These are phyloP conservation scores for Arthromyces matolae DNA, from an alignment of 768 basidiomycete species.

Conservation along the genomic window DNA sequence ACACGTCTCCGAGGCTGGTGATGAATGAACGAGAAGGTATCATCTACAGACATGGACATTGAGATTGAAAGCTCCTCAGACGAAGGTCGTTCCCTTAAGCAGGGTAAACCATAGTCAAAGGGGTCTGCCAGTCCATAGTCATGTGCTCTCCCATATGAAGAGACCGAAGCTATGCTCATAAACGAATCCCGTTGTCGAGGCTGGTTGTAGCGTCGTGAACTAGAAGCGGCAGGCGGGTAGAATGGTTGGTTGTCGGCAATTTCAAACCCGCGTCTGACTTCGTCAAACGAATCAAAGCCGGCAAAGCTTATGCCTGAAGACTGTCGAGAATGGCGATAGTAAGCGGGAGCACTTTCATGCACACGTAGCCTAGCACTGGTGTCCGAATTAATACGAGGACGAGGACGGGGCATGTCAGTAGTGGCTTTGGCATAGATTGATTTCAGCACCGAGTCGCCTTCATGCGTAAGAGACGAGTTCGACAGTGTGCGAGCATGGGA, in stretches of 20 bases:
- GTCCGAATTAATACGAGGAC: conserved; percentile 41
- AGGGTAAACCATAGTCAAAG: conserved; percentile 65
- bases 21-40: conserved; percentile 65
- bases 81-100: conserved; percentile 49
- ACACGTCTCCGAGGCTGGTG: conserved; percentile 45
- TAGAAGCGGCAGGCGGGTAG: conserved; percentile 50
- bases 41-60: conserved; percentile 57
- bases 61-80: conserved; percentile 47
- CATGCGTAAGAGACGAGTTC: conserved; percentile 37
- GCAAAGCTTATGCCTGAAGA: conserved; percentile 62
- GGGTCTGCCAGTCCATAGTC: conserved; percentile 64
- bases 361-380: conserved; percentile 34
- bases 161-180: conserved; percentile 75
- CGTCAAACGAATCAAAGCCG: conserved; percentile 73
- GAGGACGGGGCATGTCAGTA: conserved; percentile 2
- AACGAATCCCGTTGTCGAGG: conserved; percentile 49
- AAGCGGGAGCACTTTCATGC: conserved; percentile 18
- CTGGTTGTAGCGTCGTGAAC: conserved; percentile 35
- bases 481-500: conserved; percentile 49
- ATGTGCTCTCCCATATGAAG: conserved; percentile 70
- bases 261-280: conserved; percentile 77
- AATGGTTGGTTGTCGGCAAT: conserved; percentile 60
- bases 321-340: conserved; percentile 35
- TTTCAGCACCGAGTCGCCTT: conserved; percentile 51
- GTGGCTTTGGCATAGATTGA: conserved; percentile 50